A percentile compares a stretch with the other conserved stretches of the same genome.
phyloP scores from a whole-genome alignment of 495 filamentous ascomycete species.

The Opeltia flavorubescens region DNA sequence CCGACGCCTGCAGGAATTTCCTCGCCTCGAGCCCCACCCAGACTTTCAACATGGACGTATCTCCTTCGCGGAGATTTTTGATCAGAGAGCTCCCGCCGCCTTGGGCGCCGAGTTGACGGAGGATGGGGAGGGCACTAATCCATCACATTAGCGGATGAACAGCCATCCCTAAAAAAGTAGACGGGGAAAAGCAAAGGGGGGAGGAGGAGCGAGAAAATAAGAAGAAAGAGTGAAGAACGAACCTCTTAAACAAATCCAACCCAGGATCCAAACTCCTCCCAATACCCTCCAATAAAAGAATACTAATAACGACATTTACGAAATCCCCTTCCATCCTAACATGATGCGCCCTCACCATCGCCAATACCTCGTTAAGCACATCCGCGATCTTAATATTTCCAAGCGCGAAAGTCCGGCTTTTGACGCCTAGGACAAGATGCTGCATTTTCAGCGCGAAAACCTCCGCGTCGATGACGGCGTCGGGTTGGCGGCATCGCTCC shows the following conservation, averaged over 20 bases:
- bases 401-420: constrained; percentile 76
- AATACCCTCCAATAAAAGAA: constrained; percentile 87
- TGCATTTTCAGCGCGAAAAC: constrained; percentile 94
- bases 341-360: constrained; percentile 87
- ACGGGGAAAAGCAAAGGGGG: neutral
- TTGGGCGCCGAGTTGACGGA: constrained; percentile 73
- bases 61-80: constrained; percentile 43
- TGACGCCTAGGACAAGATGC: constrained; percentile 80
- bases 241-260: constrained; percentile 77
- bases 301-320: constrained; percentile 94
- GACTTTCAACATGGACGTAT: constrained; percentile 84
- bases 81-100: constrained; percentile 50
- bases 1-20: constrained; percentile 71
- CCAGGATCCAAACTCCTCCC: constrained; percentile 75
- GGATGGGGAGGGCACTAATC: constrained; percentile 73
- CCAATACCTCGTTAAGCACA: constrained; percentile 74
- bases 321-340: constrained; percentile 95
- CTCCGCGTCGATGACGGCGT: constrained; percentile 73
- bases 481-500: constrained; percentile 80
- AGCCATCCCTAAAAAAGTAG: neutral
- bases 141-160: neutral
- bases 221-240: constrained; percentile 9
- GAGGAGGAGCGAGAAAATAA: neutral
- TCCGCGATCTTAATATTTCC: constrained; percentile 96
- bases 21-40: constrained; percentile 88